phyloP scores from a whole-genome alignment of 1,284 basidiomycete species.

The Vanrija sp. region DNA sequence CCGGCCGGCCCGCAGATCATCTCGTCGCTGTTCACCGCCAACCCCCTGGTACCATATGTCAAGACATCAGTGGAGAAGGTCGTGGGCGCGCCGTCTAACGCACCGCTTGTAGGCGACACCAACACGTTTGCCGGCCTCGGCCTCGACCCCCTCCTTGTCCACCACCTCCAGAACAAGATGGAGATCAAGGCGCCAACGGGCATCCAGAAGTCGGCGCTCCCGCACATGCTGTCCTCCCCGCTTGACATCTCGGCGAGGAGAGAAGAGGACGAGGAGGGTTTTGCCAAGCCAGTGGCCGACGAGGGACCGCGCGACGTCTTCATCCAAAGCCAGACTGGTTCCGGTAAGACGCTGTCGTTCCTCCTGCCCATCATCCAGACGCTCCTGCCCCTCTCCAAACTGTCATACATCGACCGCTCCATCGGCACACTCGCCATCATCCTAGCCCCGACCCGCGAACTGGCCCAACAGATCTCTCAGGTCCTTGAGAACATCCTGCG shows the following conservation, averaged over 20 bases:
- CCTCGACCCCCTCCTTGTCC: constrained; percentile 72
- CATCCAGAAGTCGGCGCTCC: constrained; percentile 79
- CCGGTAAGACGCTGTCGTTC: constrained; percentile 94
- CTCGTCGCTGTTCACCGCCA: constrained; percentile 82
- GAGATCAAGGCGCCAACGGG: constrained; percentile 79
- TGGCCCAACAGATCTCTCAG: constrained; percentile 87
- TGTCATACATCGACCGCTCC: constrained; percentile 79
- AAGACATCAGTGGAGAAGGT: constrained; percentile 4
- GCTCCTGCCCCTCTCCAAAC: constrained; percentile 76
- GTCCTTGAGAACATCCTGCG: constrained; percentile 64
- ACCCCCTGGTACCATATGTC: constrained; percentile 27
- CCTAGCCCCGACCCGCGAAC: constrained; percentile 88
- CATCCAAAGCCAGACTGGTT: constrained; percentile 96
- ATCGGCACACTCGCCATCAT: constrained; percentile 91
- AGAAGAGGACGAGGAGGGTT: constrained; percentile 16
- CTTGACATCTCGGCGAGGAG: constrained; percentile 35
- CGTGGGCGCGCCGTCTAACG: constrained; percentile 68
- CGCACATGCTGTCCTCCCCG: constrained; percentile 59
- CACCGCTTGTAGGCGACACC: constrained; percentile 63
- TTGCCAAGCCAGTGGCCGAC: not conserved
- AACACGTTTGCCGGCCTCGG: constrained; percentile 72
- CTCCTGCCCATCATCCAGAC: constrained; percentile 94
- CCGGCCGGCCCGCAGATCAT: constrained; percentile 63
- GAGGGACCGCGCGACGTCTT: constrained; percentile 69
- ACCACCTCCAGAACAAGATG: constrained; percentile 79